A percentile compares a stretch with the other conserved stretches of the same genome.
phyloP scores from a whole-genome alignment of 2,329 filamentous ascomycete species.

The Coniochaeta sp. region DNA sequence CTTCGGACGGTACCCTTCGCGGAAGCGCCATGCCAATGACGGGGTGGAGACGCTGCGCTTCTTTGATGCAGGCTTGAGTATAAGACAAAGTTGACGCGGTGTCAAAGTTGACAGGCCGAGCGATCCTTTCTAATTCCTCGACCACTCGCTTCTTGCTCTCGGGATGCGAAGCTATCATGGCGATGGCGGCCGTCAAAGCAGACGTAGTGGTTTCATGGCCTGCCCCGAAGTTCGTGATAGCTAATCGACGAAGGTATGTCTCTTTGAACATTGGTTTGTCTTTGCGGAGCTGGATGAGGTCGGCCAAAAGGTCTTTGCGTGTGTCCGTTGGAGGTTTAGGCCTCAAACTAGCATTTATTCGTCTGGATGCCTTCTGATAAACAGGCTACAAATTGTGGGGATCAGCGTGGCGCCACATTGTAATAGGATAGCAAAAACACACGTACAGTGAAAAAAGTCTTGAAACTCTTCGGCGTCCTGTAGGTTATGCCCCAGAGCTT shows the following conservation, averaged over 20 bases:
- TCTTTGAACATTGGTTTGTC: slow-evolving; percentile 37
- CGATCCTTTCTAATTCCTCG: slow-evolving; percentile 14
- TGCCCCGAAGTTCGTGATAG: slow-evolving; percentile 47
- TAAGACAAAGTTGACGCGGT: slow-evolving; percentile 19
- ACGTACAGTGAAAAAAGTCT: slow-evolving; percentile 41
- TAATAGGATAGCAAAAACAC: neutral
- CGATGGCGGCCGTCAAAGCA: slow-evolving; percentile 39
- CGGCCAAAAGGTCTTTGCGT: slow-evolving; percentile 33
- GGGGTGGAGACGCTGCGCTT: slow-evolving; percentile 41
- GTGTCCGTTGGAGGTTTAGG: slow-evolving; percentile 13
- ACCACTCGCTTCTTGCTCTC: slow-evolving; percentile 23
- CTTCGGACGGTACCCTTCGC: slow-evolving; percentile 31
- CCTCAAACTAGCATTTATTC: slow-evolving; percentile 12
- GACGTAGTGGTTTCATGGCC: slow-evolving; percentile 48
- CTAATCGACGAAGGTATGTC: slow-evolving; percentile 41
- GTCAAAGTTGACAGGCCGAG: slow-evolving; percentile 15
- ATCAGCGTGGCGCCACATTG: neutral
- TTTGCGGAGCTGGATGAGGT: slow-evolving; percentile 37
- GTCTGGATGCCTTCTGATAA: slow-evolving; percentile 18
- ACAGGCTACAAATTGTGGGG: slow-evolving; percentile 10
- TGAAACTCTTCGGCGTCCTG: slow-evolving; percentile 32
- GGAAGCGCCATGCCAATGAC: slow-evolving; percentile 45
- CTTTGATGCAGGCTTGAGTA: slow-evolving; percentile 39
- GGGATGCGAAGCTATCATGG: slow-evolving; percentile 34
- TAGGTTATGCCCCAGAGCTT: slow-evolving; percentile 37